A percentile compares a stretch with the other conserved stretches of the same genome.
These are phyloP conservation scores for Puccinia horiana DNA, from an alignment of 1,284 basidiomycete genomes.

Conservation along the genomic window DNA sequence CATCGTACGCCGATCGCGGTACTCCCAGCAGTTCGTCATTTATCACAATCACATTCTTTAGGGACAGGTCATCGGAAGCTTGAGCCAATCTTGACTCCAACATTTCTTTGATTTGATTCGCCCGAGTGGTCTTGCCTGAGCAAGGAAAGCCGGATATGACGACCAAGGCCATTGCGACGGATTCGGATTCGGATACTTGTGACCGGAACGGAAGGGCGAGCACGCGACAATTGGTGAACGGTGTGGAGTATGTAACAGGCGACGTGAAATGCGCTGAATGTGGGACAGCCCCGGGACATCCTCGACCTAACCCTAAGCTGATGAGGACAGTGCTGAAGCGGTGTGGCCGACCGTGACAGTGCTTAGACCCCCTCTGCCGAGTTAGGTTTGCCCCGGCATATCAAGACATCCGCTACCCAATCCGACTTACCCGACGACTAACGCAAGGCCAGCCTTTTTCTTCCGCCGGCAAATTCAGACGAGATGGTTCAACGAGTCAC, in stretches of 20 bases:
- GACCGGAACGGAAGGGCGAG: neutral
- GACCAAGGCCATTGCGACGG: conserved; percentile 35
- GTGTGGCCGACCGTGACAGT: neutral
- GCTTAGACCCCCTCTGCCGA: neutral
- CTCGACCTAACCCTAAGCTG: conserved; percentile 23
- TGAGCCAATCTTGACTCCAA: neutral
- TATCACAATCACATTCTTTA: conserved; percentile 20
- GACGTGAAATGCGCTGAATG: neutral
- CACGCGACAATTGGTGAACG: neutral
- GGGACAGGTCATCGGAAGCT: neutral
- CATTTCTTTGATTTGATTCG: conserved; percentile 43
- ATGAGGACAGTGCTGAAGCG: neutral
- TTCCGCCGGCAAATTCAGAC: conserved; percentile 18
- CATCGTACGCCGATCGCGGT: conserved; percentile 36
- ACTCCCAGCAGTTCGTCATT: conserved; percentile 33
- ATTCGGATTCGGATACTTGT: conserved; percentile 10
- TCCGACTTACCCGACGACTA: neutral
- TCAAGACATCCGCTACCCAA: neutral
- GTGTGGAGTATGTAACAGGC: neutral
- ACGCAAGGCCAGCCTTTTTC: conserved; percentile 4
- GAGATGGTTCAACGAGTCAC: conserved; percentile 97
- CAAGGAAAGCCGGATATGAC: conserved; percentile 40
- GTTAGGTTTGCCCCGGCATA: neutral
- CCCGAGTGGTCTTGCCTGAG: conserved; percentile 43
- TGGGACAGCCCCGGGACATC: neutral